Conservation (phyloP, 768 basidiomycete species). For the Naganishia onofrii region DNA sequence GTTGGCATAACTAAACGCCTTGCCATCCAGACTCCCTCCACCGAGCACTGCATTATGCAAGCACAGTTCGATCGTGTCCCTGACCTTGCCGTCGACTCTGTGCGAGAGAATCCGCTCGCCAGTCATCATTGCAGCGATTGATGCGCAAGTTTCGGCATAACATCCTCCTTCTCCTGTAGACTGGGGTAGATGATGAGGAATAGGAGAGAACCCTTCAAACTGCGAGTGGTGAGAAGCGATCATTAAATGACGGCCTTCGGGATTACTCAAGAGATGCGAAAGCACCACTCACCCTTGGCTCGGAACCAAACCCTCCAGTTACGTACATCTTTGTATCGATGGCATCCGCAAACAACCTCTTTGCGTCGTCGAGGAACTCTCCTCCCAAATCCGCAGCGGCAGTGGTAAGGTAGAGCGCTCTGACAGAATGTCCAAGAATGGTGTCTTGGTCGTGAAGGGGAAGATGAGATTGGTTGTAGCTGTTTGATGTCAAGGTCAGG, state of each 20-base stretch:
- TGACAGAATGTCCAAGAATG: conserved; percentile 41
- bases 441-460: conserved; percentile 37
- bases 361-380: conserved; percentile 36
- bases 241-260: too few species aligned
- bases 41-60: conserved; percentile 39
- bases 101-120: conserved; percentile 37
- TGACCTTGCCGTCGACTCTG: conserved; percentile 34
- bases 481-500: neutral
- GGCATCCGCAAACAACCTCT: conserved; percentile 36
- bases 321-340: conserved; percentile 42
- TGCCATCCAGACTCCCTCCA: conserved; percentile 37
- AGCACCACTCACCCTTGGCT: conserved; percentile 36
- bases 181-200: conserved; percentile 36
- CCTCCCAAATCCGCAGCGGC: conserved; percentile 40
- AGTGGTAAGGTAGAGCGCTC: conserved; percentile 41
- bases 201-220: conserved; percentile 38
- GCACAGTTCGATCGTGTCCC: conserved; percentile 39
- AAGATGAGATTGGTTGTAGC: conserved; percentile 39
- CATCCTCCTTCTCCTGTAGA: conserved; percentile 41
- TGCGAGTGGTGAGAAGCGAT: conserved; percentile 3
- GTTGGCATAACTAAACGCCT: conserved; percentile 41
- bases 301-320: conserved; percentile 40
- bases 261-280: too few species aligned
- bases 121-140: conserved; percentile 43
- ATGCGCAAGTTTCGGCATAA: conserved; percentile 42